These are phyloP conservation scores for Flagelloscypha sp. DNA, from an alignment of 768 basidiomycete species.

Conservation along the genomic window DNA sequence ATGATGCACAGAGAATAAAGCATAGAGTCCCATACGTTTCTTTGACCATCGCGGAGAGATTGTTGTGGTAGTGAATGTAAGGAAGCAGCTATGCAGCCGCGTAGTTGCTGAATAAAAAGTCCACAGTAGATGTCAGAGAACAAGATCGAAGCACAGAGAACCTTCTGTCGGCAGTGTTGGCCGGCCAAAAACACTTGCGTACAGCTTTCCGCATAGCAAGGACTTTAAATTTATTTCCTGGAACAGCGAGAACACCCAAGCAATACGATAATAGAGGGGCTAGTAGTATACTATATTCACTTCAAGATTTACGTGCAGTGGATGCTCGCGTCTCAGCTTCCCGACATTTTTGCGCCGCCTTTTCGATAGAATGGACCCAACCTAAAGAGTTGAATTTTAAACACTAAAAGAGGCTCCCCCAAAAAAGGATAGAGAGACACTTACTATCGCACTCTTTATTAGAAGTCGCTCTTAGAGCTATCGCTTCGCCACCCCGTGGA, in stretches of 20 bases:
- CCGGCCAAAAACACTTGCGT: too few species aligned
- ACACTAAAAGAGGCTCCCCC: not conserved
- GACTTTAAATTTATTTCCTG: too few species aligned
- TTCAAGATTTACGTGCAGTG: too few species aligned
- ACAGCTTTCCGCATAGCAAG: too few species aligned
- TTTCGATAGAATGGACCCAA: conserved; percentile 30
- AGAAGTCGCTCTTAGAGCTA: conserved; percentile 50
- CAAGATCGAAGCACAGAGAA: too few species aligned
- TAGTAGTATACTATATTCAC: too few species aligned
- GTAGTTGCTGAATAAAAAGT: too few species aligned
- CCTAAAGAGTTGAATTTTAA: conserved; percentile 11
- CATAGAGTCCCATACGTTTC: conserved; percentile 44
- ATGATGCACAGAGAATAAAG: conserved; percentile 4
- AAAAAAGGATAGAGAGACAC: conserved; percentile 6
- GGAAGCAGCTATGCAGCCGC: too few species aligned
- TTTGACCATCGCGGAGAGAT: conserved; percentile 45
- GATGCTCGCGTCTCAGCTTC: conserved; percentile 39
- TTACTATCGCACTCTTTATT: conserved; percentile 48
- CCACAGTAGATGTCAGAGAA: too few species aligned
- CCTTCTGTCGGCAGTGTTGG: too few species aligned
- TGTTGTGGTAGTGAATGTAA: conserved; percentile 5
- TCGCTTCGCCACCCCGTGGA: conserved; percentile 65
- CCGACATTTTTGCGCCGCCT: conserved; percentile 34
- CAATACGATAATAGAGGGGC: too few species aligned
- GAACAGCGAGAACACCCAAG: too few species aligned